Evolutionary conservation across 768 basidiomycete species (phyloP), one percentile per base, ranked within the genome.

Genomic region (Suillus bovinus): DNA sequence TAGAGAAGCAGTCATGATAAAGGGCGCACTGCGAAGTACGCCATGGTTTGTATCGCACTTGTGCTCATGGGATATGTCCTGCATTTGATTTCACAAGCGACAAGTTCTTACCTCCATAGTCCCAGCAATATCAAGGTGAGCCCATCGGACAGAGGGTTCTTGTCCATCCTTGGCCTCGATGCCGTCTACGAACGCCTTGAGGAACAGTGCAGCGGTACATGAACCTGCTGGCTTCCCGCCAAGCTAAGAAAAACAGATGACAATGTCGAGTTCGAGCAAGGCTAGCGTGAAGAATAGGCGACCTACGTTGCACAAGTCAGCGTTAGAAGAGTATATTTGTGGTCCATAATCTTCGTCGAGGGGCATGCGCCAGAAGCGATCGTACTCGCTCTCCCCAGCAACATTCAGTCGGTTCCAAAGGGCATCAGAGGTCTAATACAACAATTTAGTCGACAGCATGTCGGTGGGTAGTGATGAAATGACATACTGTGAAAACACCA

Each of bases 351-450:
- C 91, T 49, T 93, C 91, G 67, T 92, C 88, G 59, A 96, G 84
- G 11, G 93, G 93, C 87, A 95, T 86, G 31, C 93, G 85, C 93
- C 93, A 95, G 81, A 96, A 88, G 59, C 87, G 86, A 74, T 94
- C 92, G 69, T 89, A 84, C 68, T 93, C 90, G 16, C 76, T 74
- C 76, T 87, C 84, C 13, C 91, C 92, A 3, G 93, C 92, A 3
- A 71, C 78, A 64, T 85, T 78, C 13, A 96, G 82, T 59, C 83
- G 78, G 41, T 82, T 69, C 91, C 91, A 95, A 22, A 96, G 86
- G 27, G 80, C 75, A 65, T 92, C 88, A 3, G 90, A 90, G 16
- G 84, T 87, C 89, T 91, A 61, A 29, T 27, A 24, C 17, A 27
- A 39, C 4, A 8, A 1, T 41, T 17, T 47, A 4, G 42, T 34